Percentiles rank a stretch among this genome's conserved stretches.
Evolutionary conservation across 257 asterid genomes (phyloP).

Genomic region (Perilla frutescens): DNA sequence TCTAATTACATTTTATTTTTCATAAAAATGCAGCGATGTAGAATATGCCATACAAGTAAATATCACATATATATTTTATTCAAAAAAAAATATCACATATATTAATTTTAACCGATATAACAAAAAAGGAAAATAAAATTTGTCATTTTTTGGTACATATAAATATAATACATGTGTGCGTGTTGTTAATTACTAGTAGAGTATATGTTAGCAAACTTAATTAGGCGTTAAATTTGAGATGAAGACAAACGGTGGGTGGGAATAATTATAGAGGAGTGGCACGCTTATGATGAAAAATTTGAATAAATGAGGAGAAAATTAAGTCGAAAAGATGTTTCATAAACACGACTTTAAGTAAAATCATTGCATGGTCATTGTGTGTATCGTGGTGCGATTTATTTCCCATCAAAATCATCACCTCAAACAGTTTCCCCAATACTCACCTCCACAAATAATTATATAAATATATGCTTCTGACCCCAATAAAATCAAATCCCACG

Average conservation of each 20-base stretch:
- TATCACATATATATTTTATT: no score
- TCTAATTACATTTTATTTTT: background rate
- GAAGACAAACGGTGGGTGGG: constrained; percentile 6
- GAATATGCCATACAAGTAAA: no score
- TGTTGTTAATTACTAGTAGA: no score
- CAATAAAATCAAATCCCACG: constrained; percentile 27
- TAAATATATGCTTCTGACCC: constrained; percentile 26
- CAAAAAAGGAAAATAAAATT: no score
- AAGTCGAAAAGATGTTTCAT: constrained; percentile 21
- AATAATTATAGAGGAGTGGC: constrained; percentile 4
- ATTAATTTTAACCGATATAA: no score
- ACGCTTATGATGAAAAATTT: constrained; percentile 30
- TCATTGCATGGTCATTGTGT: constrained; percentile 36
- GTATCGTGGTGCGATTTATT: constrained; percentile 28
- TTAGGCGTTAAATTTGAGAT: background rate
- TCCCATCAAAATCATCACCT: constrained; percentile 36
- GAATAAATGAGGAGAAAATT: constrained; percentile 10
- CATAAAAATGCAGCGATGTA: background rate
- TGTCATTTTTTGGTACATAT: no score
- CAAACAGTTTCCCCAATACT: constrained; percentile 45
- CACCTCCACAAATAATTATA: constrained; percentile 17
- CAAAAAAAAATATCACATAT: no score
- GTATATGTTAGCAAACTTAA: background rate
- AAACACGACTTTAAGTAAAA: constrained; percentile 41
- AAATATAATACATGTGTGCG: no score